A percentile compares a stretch with the other conserved stretches of the same genome.
These are phyloP conservation scores for Colletotrichum falcatum DNA, from an alignment of 2,329 filamentous ascomycete species.

Conservation along the genomic window DNA sequence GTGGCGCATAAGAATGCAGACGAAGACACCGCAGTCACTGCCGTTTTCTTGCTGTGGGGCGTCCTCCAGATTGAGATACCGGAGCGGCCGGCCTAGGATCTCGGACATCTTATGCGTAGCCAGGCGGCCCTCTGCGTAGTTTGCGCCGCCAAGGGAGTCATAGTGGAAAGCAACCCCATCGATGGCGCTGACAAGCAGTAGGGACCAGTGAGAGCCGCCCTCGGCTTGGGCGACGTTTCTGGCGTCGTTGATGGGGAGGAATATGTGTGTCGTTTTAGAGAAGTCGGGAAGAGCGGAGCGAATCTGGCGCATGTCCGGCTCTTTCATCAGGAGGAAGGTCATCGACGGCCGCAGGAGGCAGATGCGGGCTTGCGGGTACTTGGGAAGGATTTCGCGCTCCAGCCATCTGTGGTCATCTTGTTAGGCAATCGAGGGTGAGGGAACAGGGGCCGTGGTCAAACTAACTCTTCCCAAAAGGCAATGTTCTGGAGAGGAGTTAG, in stretches of 20 bases:
- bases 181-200: constrained; percentile 88
- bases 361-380: constrained; percentile 86
- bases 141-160: constrained; percentile 83
- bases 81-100: constrained; percentile 74
- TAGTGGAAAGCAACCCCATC: constrained; percentile 97
- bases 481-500: constrained; percentile 74
- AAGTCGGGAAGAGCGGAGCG: constrained; percentile 85
- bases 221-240: constrained; percentile 81
- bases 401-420: constrained; percentile 70
- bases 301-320: constrained; percentile 65
- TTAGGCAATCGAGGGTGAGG: constrained; percentile 20
- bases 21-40: constrained; percentile 94
- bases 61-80: constrained; percentile 86
- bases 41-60: constrained; percentile 92
- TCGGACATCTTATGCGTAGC: constrained; percentile 76
- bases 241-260: constrained; percentile 94
- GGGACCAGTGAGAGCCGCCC: constrained; percentile 93
- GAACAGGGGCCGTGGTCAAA: constrained; percentile 36
- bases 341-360: constrained; percentile 92
- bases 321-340: constrained; percentile 90
- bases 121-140: constrained; percentile 77
- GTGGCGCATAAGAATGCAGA: constrained; percentile 95
- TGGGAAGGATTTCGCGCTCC: constrained; percentile 85
- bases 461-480: constrained; percentile 96
- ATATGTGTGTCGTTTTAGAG: constrained; percentile 85